Base-by-base conservation (phyloP, 306 rosid genomes). In the Lathyrus sativus region DNA sequence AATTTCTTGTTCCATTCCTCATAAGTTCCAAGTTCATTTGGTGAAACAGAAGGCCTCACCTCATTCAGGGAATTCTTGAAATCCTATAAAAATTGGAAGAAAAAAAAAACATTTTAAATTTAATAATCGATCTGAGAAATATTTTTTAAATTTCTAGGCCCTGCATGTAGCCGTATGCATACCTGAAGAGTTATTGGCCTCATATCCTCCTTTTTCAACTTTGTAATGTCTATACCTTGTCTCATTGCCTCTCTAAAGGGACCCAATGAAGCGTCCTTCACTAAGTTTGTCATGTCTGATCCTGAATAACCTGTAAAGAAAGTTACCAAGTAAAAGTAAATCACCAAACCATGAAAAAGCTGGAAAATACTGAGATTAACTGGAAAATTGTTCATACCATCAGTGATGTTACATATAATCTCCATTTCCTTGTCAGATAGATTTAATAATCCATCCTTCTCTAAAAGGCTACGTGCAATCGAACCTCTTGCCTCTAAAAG, bases 241-340 rank as follows among this genome's bases (percentile, higher is more conserved):
- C 26, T 80, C 49, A 93, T 62, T 75, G 90, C 95, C 68, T 93
- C 79, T 74, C 99, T 86, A n/a, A 93, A 81, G 51, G 99, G 99
- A 54, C 99, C 99, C 97, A 93, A 84, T 22, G 96, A 87, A 59
- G 99, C 97, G 71, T 90, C 96, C 71, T 88, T 88, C 75, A 90
- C 99, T 4, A 93, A 85, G 76, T 93, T 93, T 66, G 87, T 85
- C 99, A 93, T 88, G 88, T 93, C 97, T 46, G 99, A 93, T 72
- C 97, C 97, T 9, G 96, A 93, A 75, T 93, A 93, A 29, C 99
- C 96, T 88, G 77, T 31, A 77, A 85, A 18, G 8, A 17, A 43
- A 70, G 39, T 62, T 37, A 22, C 45, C 48, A 53, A 77, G 60
- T 18, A 31, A 58, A 48, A 56, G 63, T 38, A 37, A 48, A 29